Conservation (phyloP, 441 rosid genomes). For the Breynia disticha region DNA sequence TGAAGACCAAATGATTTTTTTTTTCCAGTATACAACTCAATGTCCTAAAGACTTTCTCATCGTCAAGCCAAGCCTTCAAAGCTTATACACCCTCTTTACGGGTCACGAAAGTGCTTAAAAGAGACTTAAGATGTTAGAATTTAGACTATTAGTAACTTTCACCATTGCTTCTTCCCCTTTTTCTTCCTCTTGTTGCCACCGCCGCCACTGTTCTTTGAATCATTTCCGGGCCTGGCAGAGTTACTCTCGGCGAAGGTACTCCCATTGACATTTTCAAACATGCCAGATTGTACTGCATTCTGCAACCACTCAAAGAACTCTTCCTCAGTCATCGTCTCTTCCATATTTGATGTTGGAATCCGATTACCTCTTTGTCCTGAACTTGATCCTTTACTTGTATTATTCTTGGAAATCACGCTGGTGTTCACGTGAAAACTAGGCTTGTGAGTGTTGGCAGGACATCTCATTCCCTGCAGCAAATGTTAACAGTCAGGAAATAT, state of each 20-base stretch:
- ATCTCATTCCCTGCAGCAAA: constrained; percentile 85
- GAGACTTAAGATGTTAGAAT: no score
- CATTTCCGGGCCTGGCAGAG: constrained; percentile 30
- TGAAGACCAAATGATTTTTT: no score
- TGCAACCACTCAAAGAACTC: constrained; percentile 82
- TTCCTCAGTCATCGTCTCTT: constrained; percentile 86
- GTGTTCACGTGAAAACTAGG: constrained; percentile 94
- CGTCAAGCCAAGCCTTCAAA: no score
- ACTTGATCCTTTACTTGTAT: constrained; percentile 38
- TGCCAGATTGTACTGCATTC: constrained; percentile 70
- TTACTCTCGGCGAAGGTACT: constrained; percentile 35
- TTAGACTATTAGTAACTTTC: background rate
- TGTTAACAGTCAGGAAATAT: constrained; percentile 12
- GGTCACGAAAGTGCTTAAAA: no score
- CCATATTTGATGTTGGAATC: constrained; percentile 49
- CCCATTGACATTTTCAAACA: constrained; percentile 40
- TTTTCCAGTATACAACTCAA: no score
- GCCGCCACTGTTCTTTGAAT: constrained; percentile 28
- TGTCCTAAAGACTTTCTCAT: no score
- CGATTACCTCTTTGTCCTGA: constrained; percentile 53
- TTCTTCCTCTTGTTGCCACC: constrained; percentile 58
- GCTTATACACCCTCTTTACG: no score
- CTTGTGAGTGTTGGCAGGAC: constrained; percentile 86
- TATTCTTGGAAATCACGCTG: constrained; percentile 44
- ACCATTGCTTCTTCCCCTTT: constrained; percentile 69